Evolutionary conservation across 345 rosid species (phyloP).

Genomic region (Bruguiera sexangula): DNA sequence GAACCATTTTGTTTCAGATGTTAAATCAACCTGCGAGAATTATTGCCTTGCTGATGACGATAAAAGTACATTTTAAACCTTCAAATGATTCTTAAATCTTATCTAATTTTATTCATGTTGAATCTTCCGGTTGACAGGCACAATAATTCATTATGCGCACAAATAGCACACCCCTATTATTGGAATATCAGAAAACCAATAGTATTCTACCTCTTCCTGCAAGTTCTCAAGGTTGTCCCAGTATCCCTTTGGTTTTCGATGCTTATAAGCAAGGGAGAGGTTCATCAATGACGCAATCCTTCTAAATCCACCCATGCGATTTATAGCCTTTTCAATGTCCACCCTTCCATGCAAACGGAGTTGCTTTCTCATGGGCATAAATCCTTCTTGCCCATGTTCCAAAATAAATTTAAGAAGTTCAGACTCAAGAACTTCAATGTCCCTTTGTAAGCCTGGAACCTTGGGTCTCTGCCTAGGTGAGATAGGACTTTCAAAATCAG

Average conservation of each 20-base stretch:
- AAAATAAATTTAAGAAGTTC: conserved; percentile 78
- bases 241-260: conserved; percentile 90
- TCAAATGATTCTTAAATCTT: neutral
- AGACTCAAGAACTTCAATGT: conserved; percentile 71
- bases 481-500: conserved; percentile 17
- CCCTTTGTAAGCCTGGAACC: conserved; percentile 83
- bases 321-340: conserved; percentile 90
- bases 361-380: conserved; percentile 99
- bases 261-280: conserved; percentile 90
- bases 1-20: too few relatives aligned
- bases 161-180: neutral
- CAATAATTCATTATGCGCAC: neutral
- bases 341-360: conserved; percentile 86
- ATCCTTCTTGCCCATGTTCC: conserved; percentile 91
- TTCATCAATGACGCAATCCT: conserved; percentile 75
- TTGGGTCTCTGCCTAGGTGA: conserved; percentile 58
- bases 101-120: neutral
- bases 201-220: conserved; percentile 74
- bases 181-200: neutral
- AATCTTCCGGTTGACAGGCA: neutral
- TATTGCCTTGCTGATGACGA: too few relatives aligned
- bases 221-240: conserved; percentile 94
- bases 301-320: conserved; percentile 91
- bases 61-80: too few relatives aligned
- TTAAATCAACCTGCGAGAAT: too few relatives aligned